These are phyloP conservation scores for Fusarium sacchari DNA, from an alignment of 2,329 filamentous ascomycete genomes.

Conservation along the genomic window DNA sequence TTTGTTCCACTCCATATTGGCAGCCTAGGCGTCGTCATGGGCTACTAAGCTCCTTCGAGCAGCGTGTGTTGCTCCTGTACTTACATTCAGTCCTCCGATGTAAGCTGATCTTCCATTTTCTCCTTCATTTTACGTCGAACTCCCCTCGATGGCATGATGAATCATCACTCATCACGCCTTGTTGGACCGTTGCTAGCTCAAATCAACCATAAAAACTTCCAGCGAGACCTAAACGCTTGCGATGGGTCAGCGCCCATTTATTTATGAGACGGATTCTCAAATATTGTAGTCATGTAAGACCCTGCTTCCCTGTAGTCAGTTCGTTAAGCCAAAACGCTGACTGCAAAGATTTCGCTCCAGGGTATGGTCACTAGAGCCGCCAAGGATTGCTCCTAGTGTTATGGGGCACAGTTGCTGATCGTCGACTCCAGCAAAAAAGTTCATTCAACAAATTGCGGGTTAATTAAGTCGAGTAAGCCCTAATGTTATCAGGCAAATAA, in stretches of 20 bases:
- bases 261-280: too few relatives aligned
- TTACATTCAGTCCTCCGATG: background rate
- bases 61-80: background rate
- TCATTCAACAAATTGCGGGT: background rate
- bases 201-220: accelerated
- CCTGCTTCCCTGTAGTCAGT: background rate
- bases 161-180: accelerated
- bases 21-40: accelerated
- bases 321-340: too few relatives aligned
- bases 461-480: background rate
- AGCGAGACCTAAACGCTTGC: accelerated
- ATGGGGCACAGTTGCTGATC: background rate
- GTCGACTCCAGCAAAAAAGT: background rate
- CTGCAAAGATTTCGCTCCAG: background rate
- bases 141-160: background rate
- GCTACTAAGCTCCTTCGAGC: background rate
- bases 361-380: background rate
- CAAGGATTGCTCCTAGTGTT: too few relatives aligned
- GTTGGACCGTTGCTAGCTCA: accelerated
- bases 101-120: accelerated
- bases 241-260: background rate
- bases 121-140: accelerated
- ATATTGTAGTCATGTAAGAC: background rate
- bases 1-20: background rate
- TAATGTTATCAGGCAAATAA: background rate